phyloP scores from a whole-genome alignment of 2,329 filamentous ascomycete genomes.

The Ceratocystis destructans region DNA sequence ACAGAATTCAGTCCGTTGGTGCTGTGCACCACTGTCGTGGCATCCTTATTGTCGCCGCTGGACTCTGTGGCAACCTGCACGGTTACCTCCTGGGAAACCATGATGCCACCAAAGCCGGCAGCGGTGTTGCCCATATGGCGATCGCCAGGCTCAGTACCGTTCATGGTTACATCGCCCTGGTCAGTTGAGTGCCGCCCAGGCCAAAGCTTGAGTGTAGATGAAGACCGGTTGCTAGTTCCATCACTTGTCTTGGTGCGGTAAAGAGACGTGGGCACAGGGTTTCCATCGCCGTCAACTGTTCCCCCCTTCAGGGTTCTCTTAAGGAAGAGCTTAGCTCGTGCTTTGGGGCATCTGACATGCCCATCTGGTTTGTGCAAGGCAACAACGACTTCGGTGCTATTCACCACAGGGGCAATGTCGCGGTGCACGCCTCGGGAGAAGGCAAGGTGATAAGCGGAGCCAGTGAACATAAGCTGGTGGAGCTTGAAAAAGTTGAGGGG shows the following conservation, averaged over 20 bases:
- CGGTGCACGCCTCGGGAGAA: slow-evolving; percentile 48
- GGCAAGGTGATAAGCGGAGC: slow-evolving; percentile 39
- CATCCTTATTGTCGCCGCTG: slow-evolving; percentile 20
- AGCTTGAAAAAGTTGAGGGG: slow-evolving; percentile 52
- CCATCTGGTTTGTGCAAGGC: neutral
- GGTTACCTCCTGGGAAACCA: slow-evolving; percentile 48
- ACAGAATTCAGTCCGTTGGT: slow-evolving; percentile 3
- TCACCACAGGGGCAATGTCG: slow-evolving; percentile 42
- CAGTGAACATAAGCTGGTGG: slow-evolving; percentile 48
- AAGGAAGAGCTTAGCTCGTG: slow-evolving; percentile 9
- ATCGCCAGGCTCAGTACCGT: neutral
- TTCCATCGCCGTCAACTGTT: slow-evolving; percentile 25
- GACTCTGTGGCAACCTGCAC: slow-evolving; percentile 30
- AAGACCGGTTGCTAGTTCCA: slow-evolving; percentile 23
- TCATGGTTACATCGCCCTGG: neutral
- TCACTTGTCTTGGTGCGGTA: slow-evolving; percentile 21
- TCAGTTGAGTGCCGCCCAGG: slow-evolving; percentile 19
- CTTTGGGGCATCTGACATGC: neutral
- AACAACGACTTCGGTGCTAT: slow-evolving; percentile 19
- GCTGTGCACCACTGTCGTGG: neutral
- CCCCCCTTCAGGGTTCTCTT: slow-evolving; percentile 13
- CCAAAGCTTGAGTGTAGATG: slow-evolving; percentile 27
- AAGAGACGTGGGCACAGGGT: slow-evolving; percentile 23
- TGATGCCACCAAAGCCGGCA: slow-evolving; percentile 39
- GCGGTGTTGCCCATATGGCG: slow-evolving; percentile 15